phyloP scores from a whole-genome alignment of 257 asterid species.

The Solanum clarkiae region DNA sequence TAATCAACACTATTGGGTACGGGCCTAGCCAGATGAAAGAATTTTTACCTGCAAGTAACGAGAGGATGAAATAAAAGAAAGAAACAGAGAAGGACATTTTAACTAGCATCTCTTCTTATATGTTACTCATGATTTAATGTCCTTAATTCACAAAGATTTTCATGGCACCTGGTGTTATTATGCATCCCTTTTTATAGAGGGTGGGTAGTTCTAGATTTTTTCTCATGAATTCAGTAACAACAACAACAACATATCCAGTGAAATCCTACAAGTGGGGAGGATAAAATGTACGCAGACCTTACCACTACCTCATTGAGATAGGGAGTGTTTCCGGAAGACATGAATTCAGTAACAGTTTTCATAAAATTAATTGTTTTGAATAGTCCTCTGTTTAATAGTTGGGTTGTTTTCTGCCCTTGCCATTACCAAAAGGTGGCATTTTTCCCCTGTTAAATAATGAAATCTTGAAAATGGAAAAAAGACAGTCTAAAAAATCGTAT shows the following conservation, averaged over 20 bases:
- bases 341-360: no score
- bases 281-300: no score
- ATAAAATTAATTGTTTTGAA: no score
- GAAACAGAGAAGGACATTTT: background rate
- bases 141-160: background rate
- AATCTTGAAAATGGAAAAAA: no score
- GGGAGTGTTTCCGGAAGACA: no score
- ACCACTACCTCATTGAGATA: no score
- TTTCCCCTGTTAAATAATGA: no score
- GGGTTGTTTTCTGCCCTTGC: background rate
- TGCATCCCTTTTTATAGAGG: background rate
- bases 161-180: background rate
- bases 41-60: constrained; percentile 23
- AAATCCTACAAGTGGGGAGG: no score
- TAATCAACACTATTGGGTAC: constrained; percentile 22
- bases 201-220: background rate
- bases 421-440: background rate
- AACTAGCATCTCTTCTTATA: background rate
- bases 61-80: background rate
- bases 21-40: constrained; percentile 46
- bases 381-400: no score
- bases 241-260: no score
- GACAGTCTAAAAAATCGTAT: no score
- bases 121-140: background rate
- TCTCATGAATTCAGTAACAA: no score